Base-by-base conservation (phyloP, 495 filamentous ascomycete species). In the Penicillium cosmopolitanum region DNA sequence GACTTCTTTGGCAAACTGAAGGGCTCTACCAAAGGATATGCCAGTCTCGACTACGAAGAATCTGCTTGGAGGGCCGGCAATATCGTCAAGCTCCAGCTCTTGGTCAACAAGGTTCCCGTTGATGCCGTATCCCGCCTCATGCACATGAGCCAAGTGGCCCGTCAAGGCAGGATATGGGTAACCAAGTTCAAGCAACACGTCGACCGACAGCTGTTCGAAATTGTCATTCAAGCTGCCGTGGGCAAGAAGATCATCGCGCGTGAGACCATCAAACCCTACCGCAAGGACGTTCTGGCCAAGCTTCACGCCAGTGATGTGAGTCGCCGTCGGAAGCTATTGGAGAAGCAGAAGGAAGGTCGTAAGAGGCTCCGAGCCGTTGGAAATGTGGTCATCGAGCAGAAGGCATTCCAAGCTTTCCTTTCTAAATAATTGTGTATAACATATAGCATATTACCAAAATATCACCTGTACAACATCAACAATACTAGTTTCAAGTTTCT, bases 1-100 rank as follows among this genome's bases (percentile, higher is more conserved):
- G 94, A 98, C 73, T 91, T 98, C 77, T 98, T 98, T 71, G 96
- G 96, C 23, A 96, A 96, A 74, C 78, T 98, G 53, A 98, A 98
- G 73, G 90, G 92, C 23, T 84, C 87, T 3, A 96, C 93, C 15
- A 89, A 89, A 63, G 87, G 88, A 35, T 91, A 90, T 60, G 93
- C 93, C 6, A 91, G 87, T 56, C 82, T 97, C 13, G 93, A 97
- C 72, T 97, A 97, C 73, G 95, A 98, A 73, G 95, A 98, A 63
- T 90, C 93, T 0, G 95, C 87, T 0, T 98, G 90, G 84, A 85
- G 88, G 12, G 77, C 83, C 56, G 89, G 89, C 66, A 86, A 87
- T 51, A 86, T 98, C 51, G 86, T 92, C 59, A 97, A 96, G 78
- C 82, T 98, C 50, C 93, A 97, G 67, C 77, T 98, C 9, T 81